Evolutionary conservation across 352 stramenopile species (phyloP), one percentile per base, ranked within the genome.

Genomic region (Phytopythium sindhum): DNA sequence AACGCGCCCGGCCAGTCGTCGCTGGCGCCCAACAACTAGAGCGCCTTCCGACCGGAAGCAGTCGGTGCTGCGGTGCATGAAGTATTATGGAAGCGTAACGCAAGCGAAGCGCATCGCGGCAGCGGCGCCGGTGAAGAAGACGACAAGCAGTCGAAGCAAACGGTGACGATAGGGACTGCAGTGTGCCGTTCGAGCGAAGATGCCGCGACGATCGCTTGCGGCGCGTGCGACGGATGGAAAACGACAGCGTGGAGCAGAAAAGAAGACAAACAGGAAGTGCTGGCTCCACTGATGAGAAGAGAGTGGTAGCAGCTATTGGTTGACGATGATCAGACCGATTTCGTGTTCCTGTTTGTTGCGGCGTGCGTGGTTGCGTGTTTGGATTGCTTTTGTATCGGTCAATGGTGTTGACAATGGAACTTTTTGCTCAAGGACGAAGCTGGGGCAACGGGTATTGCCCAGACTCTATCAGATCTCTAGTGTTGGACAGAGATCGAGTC

Each of bases 1-100:
- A 61, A 72, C 65, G 53, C 71, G 56, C 29, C 57, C 51, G 37
- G 69, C 61, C 64, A 69, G 67, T 70, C 80, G 62, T 71, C 67
- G 74, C 51, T 84, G 68, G 64, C 74, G n/a, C 66, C 71, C 26
- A 66, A 58, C 47, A 75, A 78, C 57, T 82, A 76, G 64, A 70
- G 59, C 53, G 53, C 52, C 63, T 45, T 42, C 21, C 54, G 55
- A 5, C 52, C 35, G 26, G 10, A 8, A 37, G 14, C 23, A 12
- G 17, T 62, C 48, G 63, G 69, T 60, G 63, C 61, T 28, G 33
- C 48, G 57, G 9, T 55, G 57, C 35, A 55, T 57, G 57, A 54
- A 77, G 63, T 75, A 77, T 73, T 71, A 73, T 71, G 68, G 64
- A 58, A n/a, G 42, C 37, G 42, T 42, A 26, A 33, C 41, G 56